A percentile compares a stretch with the other conserved stretches of the same genome.
Evolutionary conservation across 2,329 filamentous ascomycete species (phyloP).

Genomic region (Venturia oleaginea): DNA sequence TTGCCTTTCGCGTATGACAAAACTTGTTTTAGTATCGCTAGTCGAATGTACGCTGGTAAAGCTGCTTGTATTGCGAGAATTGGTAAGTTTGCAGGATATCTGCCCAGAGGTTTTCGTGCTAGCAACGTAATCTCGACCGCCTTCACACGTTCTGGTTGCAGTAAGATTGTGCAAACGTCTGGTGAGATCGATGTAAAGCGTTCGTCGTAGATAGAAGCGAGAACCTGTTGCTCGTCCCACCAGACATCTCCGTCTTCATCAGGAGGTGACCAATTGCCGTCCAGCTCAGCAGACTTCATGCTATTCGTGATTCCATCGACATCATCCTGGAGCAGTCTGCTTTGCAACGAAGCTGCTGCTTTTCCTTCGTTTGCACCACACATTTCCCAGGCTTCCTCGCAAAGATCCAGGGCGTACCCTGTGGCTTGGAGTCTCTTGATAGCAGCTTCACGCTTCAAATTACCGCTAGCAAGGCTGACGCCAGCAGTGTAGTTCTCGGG

Average conservation of each 20-base stretch:
- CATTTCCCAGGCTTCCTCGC: slow-evolving; percentile 65
- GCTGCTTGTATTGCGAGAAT: slow-evolving; percentile 59
- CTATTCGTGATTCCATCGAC: slow-evolving; percentile 19
- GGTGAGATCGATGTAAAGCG: slow-evolving; percentile 51
- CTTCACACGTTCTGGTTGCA: slow-evolving; percentile 11
- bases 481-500: slow-evolving; percentile 89
- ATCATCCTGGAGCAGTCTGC: slow-evolving; percentile 45
- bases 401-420: slow-evolving; percentile 80
- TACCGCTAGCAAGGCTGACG: slow-evolving; percentile 72
- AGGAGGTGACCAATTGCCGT: slow-evolving; percentile 18
- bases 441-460: slow-evolving; percentile 71
- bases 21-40: slow-evolving; percentile 75
- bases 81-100: slow-evolving; percentile 62
- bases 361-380: slow-evolving; percentile 62
- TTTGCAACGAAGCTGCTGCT: slow-evolving; percentile 73
- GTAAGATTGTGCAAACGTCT: slow-evolving; percentile 51
- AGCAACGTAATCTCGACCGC: slow-evolving; percentile 40
- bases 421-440: slow-evolving; percentile 73
- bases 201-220: slow-evolving; percentile 80
- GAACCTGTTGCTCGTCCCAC: slow-evolving; percentile 74
- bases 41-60: slow-evolving; percentile 84
- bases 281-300: slow-evolving; percentile 28
- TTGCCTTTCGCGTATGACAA: slow-evolving; percentile 61
- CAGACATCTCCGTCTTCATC: slow-evolving; percentile 50
- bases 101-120: slow-evolving; percentile 57